phyloP scores from a whole-genome alignment of 1,284 basidiomycete species.

The Ustilago tritici region DNA sequence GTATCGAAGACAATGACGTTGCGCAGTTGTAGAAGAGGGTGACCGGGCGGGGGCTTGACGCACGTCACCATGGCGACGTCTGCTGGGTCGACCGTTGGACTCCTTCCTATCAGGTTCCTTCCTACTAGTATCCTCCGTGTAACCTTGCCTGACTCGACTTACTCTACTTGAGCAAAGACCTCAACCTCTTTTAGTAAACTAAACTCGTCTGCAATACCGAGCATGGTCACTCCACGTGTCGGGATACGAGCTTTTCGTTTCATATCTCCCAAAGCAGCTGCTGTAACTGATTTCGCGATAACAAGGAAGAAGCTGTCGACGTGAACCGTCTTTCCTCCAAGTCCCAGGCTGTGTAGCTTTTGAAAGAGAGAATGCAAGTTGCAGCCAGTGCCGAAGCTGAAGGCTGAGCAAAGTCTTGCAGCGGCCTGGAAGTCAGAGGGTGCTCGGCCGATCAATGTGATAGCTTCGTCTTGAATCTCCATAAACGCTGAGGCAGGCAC shows the following conservation, averaged over 20 bases:
- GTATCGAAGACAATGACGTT: conserved; percentile 55
- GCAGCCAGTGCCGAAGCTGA: conserved; percentile 35
- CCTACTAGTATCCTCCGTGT: conserved; percentile 30
- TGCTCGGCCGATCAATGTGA: conserved; percentile 25
- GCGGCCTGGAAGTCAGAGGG: conserved; percentile 26
- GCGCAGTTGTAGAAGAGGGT: conserved; percentile 43
- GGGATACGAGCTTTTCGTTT: conserved; percentile 48
- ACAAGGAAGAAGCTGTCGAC: conserved; percentile 34
- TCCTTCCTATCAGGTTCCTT: conserved; percentile 42
- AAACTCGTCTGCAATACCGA: conserved; percentile 52
- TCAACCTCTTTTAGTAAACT: conserved; percentile 39
- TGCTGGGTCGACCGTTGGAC: conserved; percentile 47
- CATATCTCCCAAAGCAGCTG: conserved; percentile 46
- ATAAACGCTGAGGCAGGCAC: conserved; percentile 15
- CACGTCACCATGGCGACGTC: conserved; percentile 45
- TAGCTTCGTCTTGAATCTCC: conserved; percentile 32
- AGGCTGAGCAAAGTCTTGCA: conserved; percentile 24
- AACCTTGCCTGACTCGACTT: conserved; percentile 16
- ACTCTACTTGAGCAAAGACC: conserved; percentile 41
- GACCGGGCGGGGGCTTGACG: conserved; percentile 32
- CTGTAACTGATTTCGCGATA: conserved; percentile 22
- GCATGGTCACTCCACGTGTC: conserved; percentile 29
- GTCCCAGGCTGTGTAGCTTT: conserved; percentile 27
- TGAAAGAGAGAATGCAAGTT: conserved; percentile 30
- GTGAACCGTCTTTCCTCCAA: conserved; percentile 11